Conservation (phyloP, 805 yeast genomes). For the Ogataea chonburiensis region DNA sequence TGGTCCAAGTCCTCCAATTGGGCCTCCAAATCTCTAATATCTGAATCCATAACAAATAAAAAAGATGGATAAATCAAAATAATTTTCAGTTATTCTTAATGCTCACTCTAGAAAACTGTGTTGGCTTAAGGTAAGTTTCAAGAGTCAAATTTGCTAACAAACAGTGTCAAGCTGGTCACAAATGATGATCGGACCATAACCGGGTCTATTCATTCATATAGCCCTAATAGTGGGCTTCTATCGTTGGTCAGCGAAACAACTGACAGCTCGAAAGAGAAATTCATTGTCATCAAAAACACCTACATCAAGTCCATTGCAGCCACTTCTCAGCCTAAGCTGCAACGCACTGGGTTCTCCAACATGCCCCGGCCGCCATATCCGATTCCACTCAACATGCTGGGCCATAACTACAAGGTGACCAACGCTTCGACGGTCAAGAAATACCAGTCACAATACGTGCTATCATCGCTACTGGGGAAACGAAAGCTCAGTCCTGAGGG, state of each 20-base stretch:
- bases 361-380: slow-evolving; percentile 23
- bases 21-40: slow-evolving; percentile 14
- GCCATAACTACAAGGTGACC: slow-evolving; percentile 19
- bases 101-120: slow-evolving; percentile 33
- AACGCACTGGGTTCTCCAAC: slow-evolving; percentile 16
- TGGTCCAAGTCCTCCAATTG: slow-evolving; percentile 23
- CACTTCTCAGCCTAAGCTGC: slow-evolving; percentile 39
- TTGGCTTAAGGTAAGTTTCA: slow-evolving; percentile 35
- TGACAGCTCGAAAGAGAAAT: slow-evolving; percentile 32
- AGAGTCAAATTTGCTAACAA: slow-evolving; percentile 6
- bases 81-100: slow-evolving; percentile 12
- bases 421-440: slow-evolving; percentile 19
- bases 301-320: slow-evolving; percentile 54
- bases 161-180: slow-evolving; percentile 59
- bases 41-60: slow-evolving; percentile 8
- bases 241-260: slow-evolving; percentile 33
- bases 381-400: slow-evolving; percentile 20
- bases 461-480: slow-evolving; percentile 23
- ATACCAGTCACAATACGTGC: slow-evolving; percentile 25
- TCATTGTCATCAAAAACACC: slow-evolving; percentile 53
- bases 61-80: slow-evolving; percentile 1
- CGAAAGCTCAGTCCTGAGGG: slow-evolving; percentile 31
- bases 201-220: slow-evolving; percentile 67
- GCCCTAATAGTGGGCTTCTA: slow-evolving; percentile 46
- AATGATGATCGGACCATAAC: slow-evolving; percentile 52